Percentiles rank a stretch among this genome's conserved stretches.
These are phyloP conservation scores for Kalaharituber pfeilii DNA, from an alignment of 2,329 filamentous ascomycete genomes.

Conservation along the genomic window DNA sequence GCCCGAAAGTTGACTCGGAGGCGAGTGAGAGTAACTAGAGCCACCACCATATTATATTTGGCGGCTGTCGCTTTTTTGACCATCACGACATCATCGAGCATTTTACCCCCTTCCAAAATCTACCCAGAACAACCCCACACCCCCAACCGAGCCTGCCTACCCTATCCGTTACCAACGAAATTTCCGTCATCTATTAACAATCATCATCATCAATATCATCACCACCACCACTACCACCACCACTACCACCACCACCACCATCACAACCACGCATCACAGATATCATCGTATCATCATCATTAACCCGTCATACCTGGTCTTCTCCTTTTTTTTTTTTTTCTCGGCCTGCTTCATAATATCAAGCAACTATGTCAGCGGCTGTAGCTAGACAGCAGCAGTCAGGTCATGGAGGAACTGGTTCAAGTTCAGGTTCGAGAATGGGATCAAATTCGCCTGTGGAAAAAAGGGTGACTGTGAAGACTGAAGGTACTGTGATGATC, in stretches of 20 bases:
- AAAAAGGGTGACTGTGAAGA: conserved; percentile 17
- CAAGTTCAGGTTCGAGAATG: conserved; percentile 22
- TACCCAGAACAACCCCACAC: neutral
- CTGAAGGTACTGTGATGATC: conserved; percentile 18
- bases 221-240: neutral
- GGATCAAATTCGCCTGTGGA: conserved; percentile 22
- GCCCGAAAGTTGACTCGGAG: no score
- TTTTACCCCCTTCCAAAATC: neutral
- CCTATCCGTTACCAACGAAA: conserved; percentile 11
- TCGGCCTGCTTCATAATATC: conserved; percentile 2
- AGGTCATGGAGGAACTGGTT: conserved; percentile 13
- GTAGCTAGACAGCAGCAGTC: conserved; percentile 21
- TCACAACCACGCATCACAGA: conserved; percentile 15
- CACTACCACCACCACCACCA: conserved; percentile 9
- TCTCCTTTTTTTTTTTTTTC: conserved; percentile 9
- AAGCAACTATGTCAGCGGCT: conserved; percentile 23
- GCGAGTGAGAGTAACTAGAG: no score
- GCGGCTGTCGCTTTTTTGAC: neutral
- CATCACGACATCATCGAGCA: conserved; percentile 1
- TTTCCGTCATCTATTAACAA: conserved; percentile 3
- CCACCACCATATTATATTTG: neutral
- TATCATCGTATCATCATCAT: conserved; percentile 11
- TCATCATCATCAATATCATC: neutral
- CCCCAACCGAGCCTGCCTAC: neutral
- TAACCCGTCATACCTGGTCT: conserved; percentile 3